Evolutionary conservation across 768 basidiomycete species (phyloP).

Genomic region (Gloeophyllum trabeum): DNA sequence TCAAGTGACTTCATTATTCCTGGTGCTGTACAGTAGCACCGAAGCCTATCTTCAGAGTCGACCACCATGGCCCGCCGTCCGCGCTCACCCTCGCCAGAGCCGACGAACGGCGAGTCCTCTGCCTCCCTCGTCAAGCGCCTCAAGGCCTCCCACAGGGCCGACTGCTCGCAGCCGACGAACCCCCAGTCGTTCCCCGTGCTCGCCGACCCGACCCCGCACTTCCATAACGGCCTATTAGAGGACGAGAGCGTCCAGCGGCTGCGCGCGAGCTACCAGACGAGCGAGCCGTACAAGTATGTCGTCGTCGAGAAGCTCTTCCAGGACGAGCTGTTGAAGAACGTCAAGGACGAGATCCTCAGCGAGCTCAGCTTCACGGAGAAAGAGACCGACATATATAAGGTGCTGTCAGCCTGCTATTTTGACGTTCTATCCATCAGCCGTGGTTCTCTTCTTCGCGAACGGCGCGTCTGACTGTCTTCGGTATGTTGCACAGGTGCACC

Average conservation of each 20-base stretch:
- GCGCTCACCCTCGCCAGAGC: slow-evolving; percentile 31
- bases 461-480: neutral
- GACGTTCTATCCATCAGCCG: too few species aligned
- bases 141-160: slow-evolving; percentile 22
- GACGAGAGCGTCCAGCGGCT: slow-evolving; percentile 43
- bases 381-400: slow-evolving; percentile 98
- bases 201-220: slow-evolving; percentile 21
- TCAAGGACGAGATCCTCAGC: slow-evolving; percentile 74
- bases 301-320: slow-evolving; percentile 76
- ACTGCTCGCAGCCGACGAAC: slow-evolving; percentile 8
- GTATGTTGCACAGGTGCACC: slow-evolving; percentile 61
- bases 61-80: slow-evolving; percentile 17
- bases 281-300: slow-evolving; percentile 72
- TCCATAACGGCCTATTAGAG: slow-evolving; percentile 47
- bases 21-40: too few species aligned
- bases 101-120: slow-evolving; percentile 18
- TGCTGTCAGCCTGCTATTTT: slow-evolving; percentile 18
- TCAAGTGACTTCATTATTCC: too few species aligned
- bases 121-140: slow-evolving; percentile 20
- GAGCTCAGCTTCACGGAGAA: slow-evolving; percentile 84
- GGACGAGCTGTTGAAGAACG: slow-evolving; percentile 67
- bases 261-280: slow-evolving; percentile 40
- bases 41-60: neutral
- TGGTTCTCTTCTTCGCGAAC: neutral
- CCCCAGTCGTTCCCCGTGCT: slow-evolving; percentile 5